Base-by-base conservation (phyloP, 1,284 basidiomycete species). In the Caloboletus firmus region DNA sequence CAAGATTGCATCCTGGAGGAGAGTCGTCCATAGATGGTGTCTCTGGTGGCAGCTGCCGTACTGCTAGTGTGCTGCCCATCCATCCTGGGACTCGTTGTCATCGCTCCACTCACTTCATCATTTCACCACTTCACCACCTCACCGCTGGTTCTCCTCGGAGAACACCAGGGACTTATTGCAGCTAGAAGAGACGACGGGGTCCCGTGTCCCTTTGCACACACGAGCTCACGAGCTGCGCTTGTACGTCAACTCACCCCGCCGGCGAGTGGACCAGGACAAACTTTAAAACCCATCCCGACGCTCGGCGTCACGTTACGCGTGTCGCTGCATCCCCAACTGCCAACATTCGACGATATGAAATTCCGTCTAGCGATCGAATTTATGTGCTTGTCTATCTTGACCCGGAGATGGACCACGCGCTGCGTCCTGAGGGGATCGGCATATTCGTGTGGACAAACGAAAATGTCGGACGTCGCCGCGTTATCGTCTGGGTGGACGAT, bases 121-220 rank as follows among this genome's bases (percentile, higher is more conserved):
- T 18, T 13, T 26, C 45, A 22, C 45, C 39, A 15, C 17, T 5
- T 18, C n/a, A 43, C 20, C 37, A 26, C 10, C 28, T 30, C 37
- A 40, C 39, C 17, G 18, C n/a, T n/a, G 10, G 61, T 87, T 87
- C 61, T 79, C 78, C 35, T 76, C 69, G 35, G 77, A 76, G 66
- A 85, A 87, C 18, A 76, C 79, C 83, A 6, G 80, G 75, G 43
- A 76, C 74, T 4, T 81, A 32, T 37, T 28, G 13, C 17, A 32
- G 77, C 5, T 80, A 81, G 52, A 85, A 75, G 8, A 24, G 83
- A 81, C 4, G 10, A 26, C 72, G 76, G 42, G 85, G 72, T 65
- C 85, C 85, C 61, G 80, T 80, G 46, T 76, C 79, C 36, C 22
- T 44, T 20, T 24, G 32, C 6, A 36, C 80, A 7, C 49, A 20